Base-by-base conservation (phyloP, 1,284 basidiomycete genomes). In the Cryptococcus hybrid region DNA sequence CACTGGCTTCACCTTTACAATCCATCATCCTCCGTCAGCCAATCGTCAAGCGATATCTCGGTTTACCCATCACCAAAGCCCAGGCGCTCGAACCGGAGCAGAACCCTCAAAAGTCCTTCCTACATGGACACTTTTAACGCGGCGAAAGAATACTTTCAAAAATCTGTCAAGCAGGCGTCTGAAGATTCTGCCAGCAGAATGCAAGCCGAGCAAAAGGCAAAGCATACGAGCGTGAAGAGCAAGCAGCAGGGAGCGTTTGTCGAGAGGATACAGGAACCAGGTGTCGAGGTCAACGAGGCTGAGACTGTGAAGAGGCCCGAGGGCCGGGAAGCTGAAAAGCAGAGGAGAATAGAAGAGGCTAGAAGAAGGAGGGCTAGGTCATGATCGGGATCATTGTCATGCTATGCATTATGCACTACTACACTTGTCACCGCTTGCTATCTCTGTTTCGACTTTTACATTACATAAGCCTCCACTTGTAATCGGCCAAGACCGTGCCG, bases 1-100 rank as follows among this genome's bases (percentile, higher is more conserved):
- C 56, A 82, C 82, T 68, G 61, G 73, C 43, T 78, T 81, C 64
- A 82, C 82, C n/a, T n/a, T 43, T 77, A 4, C 83, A 84, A 73
- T 74, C 82, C 13, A 55, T 67, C 9, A n/a, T 75, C 47, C 70
- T 82, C 18, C 75, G 73, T 49, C 65, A 68, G 47, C 61, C 66
- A 12, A 46, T 57, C 11, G 65, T 79, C 54, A 73, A 75, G 52
- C 51, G 56, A 11, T 44, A 75, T 9, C 65, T 80, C 51, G 51
- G 64, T 18, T 78, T 82, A 59, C 78, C 77, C 2, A 56, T 59
- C 7, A 63, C 73, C 0, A 50, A 56, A 34, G 54, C 60, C 3
- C 59, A 68, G 4, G 60, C 64, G 34, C 65, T 30, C 13, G 46
- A 66, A 12, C 70, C 69, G 18, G 58, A 13, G 62, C 45, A 13